Evolutionary conservation across 495 filamentous ascomycete genomes (phyloP).

Genomic region (Cetradonia linearis): DNA sequence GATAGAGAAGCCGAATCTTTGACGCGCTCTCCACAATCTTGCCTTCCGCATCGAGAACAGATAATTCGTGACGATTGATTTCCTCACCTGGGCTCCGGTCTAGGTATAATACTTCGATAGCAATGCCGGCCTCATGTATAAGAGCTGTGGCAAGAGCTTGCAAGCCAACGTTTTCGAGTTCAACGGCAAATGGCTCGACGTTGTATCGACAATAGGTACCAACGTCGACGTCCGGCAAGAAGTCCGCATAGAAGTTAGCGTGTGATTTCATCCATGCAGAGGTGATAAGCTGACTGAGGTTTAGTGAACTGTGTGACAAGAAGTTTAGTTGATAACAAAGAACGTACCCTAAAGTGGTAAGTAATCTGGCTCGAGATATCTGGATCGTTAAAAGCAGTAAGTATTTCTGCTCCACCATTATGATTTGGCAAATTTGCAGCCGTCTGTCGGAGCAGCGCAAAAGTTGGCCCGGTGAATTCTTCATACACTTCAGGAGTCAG

Average conservation of each 20-base stretch:
- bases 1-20: slow-evolving; percentile 57
- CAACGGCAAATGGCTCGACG: slow-evolving; percentile 64
- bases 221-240: slow-evolving; percentile 50
- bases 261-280: slow-evolving; percentile 78
- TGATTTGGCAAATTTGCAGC: slow-evolving; percentile 41
- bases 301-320: slow-evolving; percentile 6
- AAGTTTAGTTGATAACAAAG: not conserved
- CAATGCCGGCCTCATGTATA: slow-evolving; percentile 66
- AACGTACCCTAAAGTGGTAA: slow-evolving; percentile 54
- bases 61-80: slow-evolving; percentile 44
- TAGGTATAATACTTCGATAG: slow-evolving; percentile 81
- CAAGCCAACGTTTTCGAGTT: slow-evolving; percentile 85
- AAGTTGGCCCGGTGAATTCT: slow-evolving; percentile 71
- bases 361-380: slow-evolving; percentile 62
- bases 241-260: slow-evolving; percentile 55
- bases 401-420: slow-evolving; percentile 50
- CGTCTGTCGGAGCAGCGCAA: slow-evolving; percentile 51
- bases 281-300: slow-evolving; percentile 59
- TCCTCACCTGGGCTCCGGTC: slow-evolving; percentile 74
- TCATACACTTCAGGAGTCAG: slow-evolving; percentile 59
- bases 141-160: slow-evolving; percentile 67
- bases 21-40: slow-evolving; percentile 30
- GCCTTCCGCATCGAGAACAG: slow-evolving; percentile 39
- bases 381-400: slow-evolving; percentile 65
- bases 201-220: slow-evolving; percentile 57